Base-by-base conservation (phyloP, 768 basidiomycete genomes). In the Russula foetens region DNA sequence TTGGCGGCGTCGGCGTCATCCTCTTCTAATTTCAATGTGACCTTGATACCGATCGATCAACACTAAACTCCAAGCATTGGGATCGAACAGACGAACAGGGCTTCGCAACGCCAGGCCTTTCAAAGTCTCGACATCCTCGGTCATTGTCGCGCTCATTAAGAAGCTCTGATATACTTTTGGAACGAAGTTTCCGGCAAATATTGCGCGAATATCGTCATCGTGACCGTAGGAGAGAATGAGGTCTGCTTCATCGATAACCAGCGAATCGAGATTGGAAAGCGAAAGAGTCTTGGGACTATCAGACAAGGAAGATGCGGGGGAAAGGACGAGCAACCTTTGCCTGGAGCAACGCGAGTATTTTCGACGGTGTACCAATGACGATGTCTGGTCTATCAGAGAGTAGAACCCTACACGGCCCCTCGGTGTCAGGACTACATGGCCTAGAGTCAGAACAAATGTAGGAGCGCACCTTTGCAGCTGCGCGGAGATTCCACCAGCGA, bases 181-280 rank as follows among this genome's bases (percentile, higher is more conserved):
- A 31, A 89, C 81, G 71, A 81, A 86, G 45, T 78, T 81, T 49
- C 83, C 90, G 57, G 73, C 79, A 63, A 88, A 85, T 47, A 85
- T 80, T 60, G 85, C 82, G 28, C 85, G 82, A 47, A 95, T 82
- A 61, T 94, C 92, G 68, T 94, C 90, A 62, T 94, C 89, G 65
- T 98, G 92, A 3, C 97, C 97, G 70, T 98, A 99, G 0, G 95
- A 98, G 21, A 99, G 79, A 54, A 99, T 90, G 39, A 98, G 82
- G 70, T 98, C 97, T 24, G 97, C 97, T 74, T 99, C 97, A 70
- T 99, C 97, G 59, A 99, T 95, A 29, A 96, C 89, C 19, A 99
- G 82, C 5, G 90, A 88, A 48, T 92, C 89, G 31, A 98, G 74
- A 0, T 81, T 77, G 14, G 79, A 68, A 0, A 94, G 74, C 3